A percentile compares a stretch with the other conserved stretches of the same genome.
Conservation (phyloP, 2,329 filamentous ascomycete species). For the Nannizziopsis barbatae region DNA sequence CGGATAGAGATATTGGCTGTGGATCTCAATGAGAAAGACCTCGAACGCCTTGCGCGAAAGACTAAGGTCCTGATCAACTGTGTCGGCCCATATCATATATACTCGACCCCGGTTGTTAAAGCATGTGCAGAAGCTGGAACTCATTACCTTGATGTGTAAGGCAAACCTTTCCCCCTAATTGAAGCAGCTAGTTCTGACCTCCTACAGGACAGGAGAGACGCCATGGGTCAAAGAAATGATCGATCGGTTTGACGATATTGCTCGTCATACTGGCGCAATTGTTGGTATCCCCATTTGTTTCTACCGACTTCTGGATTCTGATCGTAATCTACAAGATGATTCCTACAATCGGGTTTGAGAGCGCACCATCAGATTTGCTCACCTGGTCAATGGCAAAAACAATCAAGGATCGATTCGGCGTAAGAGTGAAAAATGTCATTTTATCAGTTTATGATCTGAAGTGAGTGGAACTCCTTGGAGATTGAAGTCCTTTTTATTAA, state of each 20-base stretch:
- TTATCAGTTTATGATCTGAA: constrained; percentile 46
- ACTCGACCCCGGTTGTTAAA: constrained; percentile 53
- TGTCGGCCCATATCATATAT: constrained; percentile 52
- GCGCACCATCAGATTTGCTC: constrained; percentile 48
- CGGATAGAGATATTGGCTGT: constrained; percentile 39
- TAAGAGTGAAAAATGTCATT: constrained; percentile 42
- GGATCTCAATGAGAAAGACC: constrained; percentile 40
- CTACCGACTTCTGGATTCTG: constrained; percentile 9
- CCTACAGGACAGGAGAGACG: constrained; percentile 47
- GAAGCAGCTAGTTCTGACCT: not conserved
- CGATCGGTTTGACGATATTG: constrained; percentile 48
- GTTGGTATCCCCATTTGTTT: constrained; percentile 28
- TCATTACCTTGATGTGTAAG: constrained; percentile 53
- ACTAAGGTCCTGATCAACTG: constrained; percentile 50
- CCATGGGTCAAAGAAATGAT: constrained; percentile 55
- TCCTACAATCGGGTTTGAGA: constrained; percentile 50
- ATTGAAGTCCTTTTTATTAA: constrained; percentile 12
- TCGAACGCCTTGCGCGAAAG: constrained; percentile 43
- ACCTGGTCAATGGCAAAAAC: constrained; percentile 44
- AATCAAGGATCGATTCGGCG: constrained; percentile 42
- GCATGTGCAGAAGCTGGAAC: constrained; percentile 55
- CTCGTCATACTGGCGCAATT: constrained; percentile 50
- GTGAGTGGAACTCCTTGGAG: constrained; percentile 20
- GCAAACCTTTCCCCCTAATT: not conserved
- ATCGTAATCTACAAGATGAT: constrained; percentile 38